phyloP scores from a whole-genome alignment of 2,329 filamentous ascomycete genomes.

The Aspergillus quadricinctus region DNA sequence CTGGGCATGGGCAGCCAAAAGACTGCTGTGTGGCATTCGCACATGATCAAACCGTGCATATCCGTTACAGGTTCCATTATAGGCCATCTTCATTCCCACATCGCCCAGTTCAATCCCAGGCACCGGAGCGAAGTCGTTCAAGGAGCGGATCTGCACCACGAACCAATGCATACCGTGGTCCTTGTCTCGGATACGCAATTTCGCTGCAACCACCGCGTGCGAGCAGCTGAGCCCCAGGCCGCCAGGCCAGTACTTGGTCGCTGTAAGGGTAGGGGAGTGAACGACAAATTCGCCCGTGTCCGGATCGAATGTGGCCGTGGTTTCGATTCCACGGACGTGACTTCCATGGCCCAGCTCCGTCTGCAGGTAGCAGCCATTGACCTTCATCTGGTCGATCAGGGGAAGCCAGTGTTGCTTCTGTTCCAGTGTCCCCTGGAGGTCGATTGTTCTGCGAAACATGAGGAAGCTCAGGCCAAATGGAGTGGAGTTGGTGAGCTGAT shows the following conservation, averaged over 20 bases:
- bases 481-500: conserved; percentile 1
- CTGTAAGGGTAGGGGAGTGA: neutral
- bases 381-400: conserved; percentile 46
- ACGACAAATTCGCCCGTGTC: neutral
- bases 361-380: conserved; percentile 51
- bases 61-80: conserved; percentile 5
- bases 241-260: conserved; percentile 2
- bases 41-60: conserved; percentile 1
- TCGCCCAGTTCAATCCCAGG: conserved; percentile 1
- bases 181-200: neutral
- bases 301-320: conserved; percentile 1
- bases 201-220: neutral
- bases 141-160: conserved; percentile 4
- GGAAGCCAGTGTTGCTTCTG: conserved; percentile 49
- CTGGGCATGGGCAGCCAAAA: conserved; percentile 1
- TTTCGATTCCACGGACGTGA: conserved; percentile 49
- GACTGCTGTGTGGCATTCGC: neutral
- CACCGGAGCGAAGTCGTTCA: neutral
- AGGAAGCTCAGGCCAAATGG: conserved; percentile 5
- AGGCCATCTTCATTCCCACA: conserved; percentile 3
- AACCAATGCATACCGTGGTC: conserved; percentile 4
- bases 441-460: conserved; percentile 51
- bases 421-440: conserved; percentile 47
- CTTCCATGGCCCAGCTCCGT: conserved; percentile 52
- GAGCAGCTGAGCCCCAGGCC: conserved; percentile 2